These are phyloP conservation scores for Trichoderma arundinaceum DNA, from an alignment of 2,329 filamentous ascomycete genomes.

Conservation along the genomic window DNA sequence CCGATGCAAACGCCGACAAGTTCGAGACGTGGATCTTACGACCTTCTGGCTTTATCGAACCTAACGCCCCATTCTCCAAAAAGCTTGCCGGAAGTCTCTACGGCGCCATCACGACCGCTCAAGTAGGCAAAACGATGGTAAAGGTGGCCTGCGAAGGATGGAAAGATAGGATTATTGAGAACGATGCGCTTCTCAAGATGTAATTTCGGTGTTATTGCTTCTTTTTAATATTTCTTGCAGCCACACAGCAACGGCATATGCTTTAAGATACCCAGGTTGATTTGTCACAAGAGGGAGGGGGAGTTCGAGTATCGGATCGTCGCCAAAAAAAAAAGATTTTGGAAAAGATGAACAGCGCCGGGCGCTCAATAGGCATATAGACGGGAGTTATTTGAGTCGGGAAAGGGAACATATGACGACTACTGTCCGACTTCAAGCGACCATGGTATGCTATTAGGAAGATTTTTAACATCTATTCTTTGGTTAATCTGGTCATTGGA, in stretches of 20 bases:
- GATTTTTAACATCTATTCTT: neutral
- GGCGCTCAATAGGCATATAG: slow-evolving; percentile 1
- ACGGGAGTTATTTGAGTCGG: slow-evolving; percentile 1
- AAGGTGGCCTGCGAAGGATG: slow-evolving; percentile 46
- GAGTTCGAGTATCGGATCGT: slow-evolving; percentile 5
- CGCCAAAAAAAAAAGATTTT: neutral
- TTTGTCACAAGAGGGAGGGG: slow-evolving; percentile 11
- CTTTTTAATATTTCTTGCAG: slow-evolving; percentile 9
- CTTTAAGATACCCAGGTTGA: slow-evolving; percentile 28
- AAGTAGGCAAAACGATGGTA: slow-evolving; percentile 47
- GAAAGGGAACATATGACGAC: neutral
- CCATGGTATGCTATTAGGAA: neutral
- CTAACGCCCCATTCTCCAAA: slow-evolving; percentile 37
- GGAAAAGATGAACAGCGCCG: too few species aligned
- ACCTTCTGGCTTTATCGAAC: slow-evolving; percentile 43
- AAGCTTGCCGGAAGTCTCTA: slow-evolving; percentile 40
- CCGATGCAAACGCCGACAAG: slow-evolving; percentile 41
- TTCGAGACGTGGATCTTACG: slow-evolving; percentile 48
- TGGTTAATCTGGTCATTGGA: neutral
- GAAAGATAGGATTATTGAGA: slow-evolving; percentile 46
- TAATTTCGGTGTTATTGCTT: slow-evolving; percentile 28
- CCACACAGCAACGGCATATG: slow-evolving; percentile 21
- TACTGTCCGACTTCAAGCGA: neutral
- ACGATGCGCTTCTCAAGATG: slow-evolving; percentile 43
- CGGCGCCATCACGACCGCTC: slow-evolving; percentile 44